Evolutionary conservation across 148 eudicot species (phyloP), one percentile per base, ranked within the genome.

Genomic region (Heliamphora exappendiculata): DNA sequence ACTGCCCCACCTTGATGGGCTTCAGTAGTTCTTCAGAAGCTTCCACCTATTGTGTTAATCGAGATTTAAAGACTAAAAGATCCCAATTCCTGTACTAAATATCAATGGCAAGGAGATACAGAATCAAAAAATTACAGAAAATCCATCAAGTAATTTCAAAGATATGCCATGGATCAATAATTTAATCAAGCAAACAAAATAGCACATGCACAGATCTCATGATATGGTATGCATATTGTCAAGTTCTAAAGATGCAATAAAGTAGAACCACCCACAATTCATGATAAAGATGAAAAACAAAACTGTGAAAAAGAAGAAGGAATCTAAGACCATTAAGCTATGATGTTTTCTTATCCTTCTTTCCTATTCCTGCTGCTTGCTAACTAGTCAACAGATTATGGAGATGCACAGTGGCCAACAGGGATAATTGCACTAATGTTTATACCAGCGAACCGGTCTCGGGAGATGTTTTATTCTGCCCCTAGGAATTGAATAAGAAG

Each of bases 1-100:
- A 96, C 37, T 81, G 73, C 17, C 99, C 99, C 73, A 91, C 94
- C 67, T 89, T 88, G 24, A 96, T 86, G 14, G 99, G 98, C 82
- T 86, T 88, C 77, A 96, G 78, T 68, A 96, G 82, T 76, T 90
- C 94, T 82, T 81, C 86, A 65, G 93, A 74, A 67, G 97, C 98
- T 70, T 96, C 99, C 60, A 96, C 91, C 99, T 96, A 78, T 37
- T 45, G 78, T 34, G 60, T 28, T 57, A 28, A 20, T 54, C 31
- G 71, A 59, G 41, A 34, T 33, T 47, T 51, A 71, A 73, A 31
- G 11, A 8, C 12, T 31, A 26, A 53, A 33, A 76, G 17, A 29
- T 50, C 57, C 41, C 20, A 26, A 60, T n/a, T 37, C 14, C 39
- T 5, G n/a, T 14, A 19, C 22, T 0, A 63, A 62, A 63, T 36